These are phyloP conservation scores for Arthrobotrys musiformis DNA, from an alignment of 2,329 filamentous ascomycete species.

Conservation along the genomic window DNA sequence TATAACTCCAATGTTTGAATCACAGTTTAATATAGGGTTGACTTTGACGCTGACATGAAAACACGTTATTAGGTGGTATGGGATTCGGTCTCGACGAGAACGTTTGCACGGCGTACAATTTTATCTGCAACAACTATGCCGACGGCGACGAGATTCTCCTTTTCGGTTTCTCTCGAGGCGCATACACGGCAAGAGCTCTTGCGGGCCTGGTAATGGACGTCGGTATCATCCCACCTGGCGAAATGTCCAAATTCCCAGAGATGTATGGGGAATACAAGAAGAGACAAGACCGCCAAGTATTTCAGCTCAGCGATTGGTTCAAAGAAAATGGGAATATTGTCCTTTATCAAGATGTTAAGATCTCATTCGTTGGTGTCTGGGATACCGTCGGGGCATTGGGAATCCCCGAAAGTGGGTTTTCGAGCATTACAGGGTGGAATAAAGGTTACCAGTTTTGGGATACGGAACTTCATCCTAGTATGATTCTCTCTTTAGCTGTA, in stretches of 20 bases:
- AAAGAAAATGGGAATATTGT: neutral
- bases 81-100: slow-evolving; percentile 59
- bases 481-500: neutral
- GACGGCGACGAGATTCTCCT: slow-evolving; percentile 70
- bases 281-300: slow-evolving; percentile 9
- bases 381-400: slow-evolving; percentile 67
- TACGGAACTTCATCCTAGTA: slow-evolving; percentile 63
- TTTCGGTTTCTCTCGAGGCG: slow-evolving; percentile 70
- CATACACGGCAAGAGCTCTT: slow-evolving; percentile 70
- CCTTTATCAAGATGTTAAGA: slow-evolving; percentile 61
- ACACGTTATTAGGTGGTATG: slow-evolving; percentile 54
- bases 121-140: slow-evolving; percentile 69
- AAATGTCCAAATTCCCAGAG: slow-evolving; percentile 68
- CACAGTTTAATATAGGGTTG: neutral
- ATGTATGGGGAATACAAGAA: slow-evolving; percentile 66
- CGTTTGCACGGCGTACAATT: neutral
- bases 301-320: neutral
- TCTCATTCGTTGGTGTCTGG: slow-evolving; percentile 68
- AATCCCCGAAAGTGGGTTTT: slow-evolving; percentile 61
- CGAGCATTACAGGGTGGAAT: slow-evolving; percentile 14
- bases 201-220: slow-evolving; percentile 68
- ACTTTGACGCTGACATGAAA: neutral
- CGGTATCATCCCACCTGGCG: slow-evolving; percentile 68
- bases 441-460: slow-evolving; percentile 62
- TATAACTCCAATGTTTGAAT: neutral